Base-by-base conservation (phyloP, 2,329 filamentous ascomycete species). In the Botrytis paeoniae region DNA sequence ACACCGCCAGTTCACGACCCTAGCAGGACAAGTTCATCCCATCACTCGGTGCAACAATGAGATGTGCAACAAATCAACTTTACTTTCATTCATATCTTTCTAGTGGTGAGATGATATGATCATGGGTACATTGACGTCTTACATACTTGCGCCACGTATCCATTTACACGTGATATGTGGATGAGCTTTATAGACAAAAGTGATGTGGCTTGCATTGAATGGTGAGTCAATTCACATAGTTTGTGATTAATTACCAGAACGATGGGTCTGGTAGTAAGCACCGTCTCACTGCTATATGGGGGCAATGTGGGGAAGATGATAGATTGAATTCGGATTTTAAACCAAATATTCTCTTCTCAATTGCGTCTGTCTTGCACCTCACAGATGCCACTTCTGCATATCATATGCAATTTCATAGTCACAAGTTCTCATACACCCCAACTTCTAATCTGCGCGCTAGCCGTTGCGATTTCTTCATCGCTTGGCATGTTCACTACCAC, bases 31-130 rank as follows among this genome's bases (percentile, higher is more conserved):
- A 25, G 43, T 51, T 71, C 59, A 57, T 59, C 48, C 35, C 32
- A 66, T 66, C 64, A 66, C 64, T 66, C 61, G n/a, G 70, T 71
- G 61, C 70, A 71, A 71, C 70, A 71, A 57, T 71, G 37, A 71
- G 70, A 66, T 66, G 37, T 71, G 70, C 70, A 71, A 71, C 70
- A 71, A 22, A 66, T 57, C 10, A 16, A 43, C 20, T 66, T 66
- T 59, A 32, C 12, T 1, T 32, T 54, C 35, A 41, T 59, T 59
- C 29, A 29, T 37, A 32, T 71, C 60, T 59, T 45, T 37, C 61
- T 54, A 71, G 60, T 71, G 70, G 70, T 65, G 68, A 65, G 45
- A n/a, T 43, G 45, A 7, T 35, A 41, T 65, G 70, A 65, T 65
- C 60, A 71, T 71, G 45, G 45, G 70, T 71, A 35, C 45, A 39